Percentiles rank a stretch among this genome's conserved stretches.
These are phyloP conservation scores for Crucihimalaya himalaica DNA, from an alignment of 345 rosid genomes.

Conservation along the genomic window DNA sequence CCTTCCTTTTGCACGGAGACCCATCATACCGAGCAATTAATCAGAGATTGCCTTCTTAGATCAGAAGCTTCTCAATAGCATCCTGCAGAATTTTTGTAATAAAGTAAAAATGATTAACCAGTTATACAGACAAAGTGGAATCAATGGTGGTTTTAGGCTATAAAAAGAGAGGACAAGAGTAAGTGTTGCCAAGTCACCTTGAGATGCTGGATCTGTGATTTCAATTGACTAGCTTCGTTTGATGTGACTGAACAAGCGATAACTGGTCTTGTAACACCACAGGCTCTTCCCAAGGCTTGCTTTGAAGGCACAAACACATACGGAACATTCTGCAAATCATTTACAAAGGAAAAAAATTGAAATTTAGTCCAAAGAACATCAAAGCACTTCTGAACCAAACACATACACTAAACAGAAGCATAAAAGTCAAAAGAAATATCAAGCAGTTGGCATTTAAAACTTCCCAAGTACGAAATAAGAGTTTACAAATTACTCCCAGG, in stretches of 20 bases:
- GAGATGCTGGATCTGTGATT: constrained; percentile 79
- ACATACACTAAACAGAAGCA: neutral
- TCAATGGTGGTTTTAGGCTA: too few relatives aligned
- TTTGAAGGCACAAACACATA: constrained; percentile 98
- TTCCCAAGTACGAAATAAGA: neutral
- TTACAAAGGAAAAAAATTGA: neutral
- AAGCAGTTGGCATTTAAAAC: neutral
- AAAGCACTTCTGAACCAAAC: neutral
- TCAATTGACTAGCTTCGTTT: constrained; percentile 87
- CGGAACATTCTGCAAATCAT: constrained; percentile 80
- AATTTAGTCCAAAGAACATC: neutral
- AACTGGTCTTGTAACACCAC: constrained; percentile 95
- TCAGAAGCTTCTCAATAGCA: constrained; percentile 94
- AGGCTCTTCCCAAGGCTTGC: constrained; percentile 95
- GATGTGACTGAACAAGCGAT: constrained; percentile 87
- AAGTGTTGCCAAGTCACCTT: constrained; percentile 55
- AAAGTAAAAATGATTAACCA: neutral
- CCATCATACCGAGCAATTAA: constrained; percentile 80
- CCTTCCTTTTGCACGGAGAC: constrained; percentile 46
- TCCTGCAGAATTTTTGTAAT: constrained; percentile 52
- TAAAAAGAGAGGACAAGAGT: neutral
- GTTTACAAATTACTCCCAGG: neutral
- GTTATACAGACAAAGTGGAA: neutral
- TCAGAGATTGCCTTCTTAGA: constrained; percentile 40
- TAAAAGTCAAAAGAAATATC: neutral